Percentiles rank a stretch among this genome's conserved stretches.
Evolutionary conservation across 2,329 filamentous ascomycete species (phyloP).

Genomic region (Phaeomoniella chlamydospora): DNA sequence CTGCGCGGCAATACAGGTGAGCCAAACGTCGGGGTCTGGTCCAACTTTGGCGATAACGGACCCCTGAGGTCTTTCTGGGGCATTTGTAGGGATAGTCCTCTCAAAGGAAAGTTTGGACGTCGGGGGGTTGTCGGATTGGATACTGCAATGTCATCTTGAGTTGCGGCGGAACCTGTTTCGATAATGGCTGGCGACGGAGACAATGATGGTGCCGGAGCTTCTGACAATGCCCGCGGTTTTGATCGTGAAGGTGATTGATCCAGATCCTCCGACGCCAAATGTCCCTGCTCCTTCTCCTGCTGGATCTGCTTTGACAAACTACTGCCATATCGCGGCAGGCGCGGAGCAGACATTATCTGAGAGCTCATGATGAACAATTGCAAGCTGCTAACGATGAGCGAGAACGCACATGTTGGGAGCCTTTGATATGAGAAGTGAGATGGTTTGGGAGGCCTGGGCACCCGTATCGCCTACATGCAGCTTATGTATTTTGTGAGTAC

Average conservation of each 20-base stretch:
- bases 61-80: conserved; percentile 42
- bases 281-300: not conserved
- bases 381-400: no score
- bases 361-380: not conserved
- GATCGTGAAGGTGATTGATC: conserved; percentile 11
- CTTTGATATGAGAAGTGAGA: no score
- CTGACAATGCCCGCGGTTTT: conserved; percentile 51
- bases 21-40: conserved; percentile 70
- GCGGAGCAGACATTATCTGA: not conserved
- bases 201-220: conserved; percentile 44
- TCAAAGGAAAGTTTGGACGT: conserved; percentile 46
- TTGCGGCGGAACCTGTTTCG: conserved; percentile 38
- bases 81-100: conserved; percentile 58
- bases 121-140: conserved; percentile 56
- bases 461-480: no score
- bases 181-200: conserved; percentile 46
- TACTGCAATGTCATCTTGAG: conserved; percentile 53
- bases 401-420: no score
- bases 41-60: conserved; percentile 74
- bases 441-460: no score
- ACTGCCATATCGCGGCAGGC: not conserved
- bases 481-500: no score
- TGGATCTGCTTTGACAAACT: not conserved
- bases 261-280: not conserved
- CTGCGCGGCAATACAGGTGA: conserved; percentile 79